phyloP scores from a whole-genome alignment of 129 eudicot species.

The Pittosporum tobira region DNA sequence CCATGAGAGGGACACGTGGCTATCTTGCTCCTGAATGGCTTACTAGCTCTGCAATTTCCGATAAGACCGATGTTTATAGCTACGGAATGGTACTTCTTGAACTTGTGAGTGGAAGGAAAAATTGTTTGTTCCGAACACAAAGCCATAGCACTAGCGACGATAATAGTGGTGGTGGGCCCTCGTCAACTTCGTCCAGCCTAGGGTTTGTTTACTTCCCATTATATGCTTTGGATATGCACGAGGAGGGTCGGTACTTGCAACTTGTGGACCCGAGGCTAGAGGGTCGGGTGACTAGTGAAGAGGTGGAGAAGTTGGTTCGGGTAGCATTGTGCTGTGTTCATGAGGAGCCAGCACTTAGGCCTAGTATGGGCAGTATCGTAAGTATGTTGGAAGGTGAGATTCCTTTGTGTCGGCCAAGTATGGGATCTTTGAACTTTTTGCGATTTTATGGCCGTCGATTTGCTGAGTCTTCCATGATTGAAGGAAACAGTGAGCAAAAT shows the following conservation, averaged over 20 bases:
- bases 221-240: constrained; percentile 80
- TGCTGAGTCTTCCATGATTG: constrained; percentile 46
- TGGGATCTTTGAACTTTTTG: constrained; percentile 57
- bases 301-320: constrained; percentile 61
- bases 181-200: constrained; percentile 23
- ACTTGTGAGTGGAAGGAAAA: constrained; percentile 70
- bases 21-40: constrained; percentile 96
- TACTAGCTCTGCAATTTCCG: constrained; percentile 70
- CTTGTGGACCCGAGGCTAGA: constrained; percentile 61
- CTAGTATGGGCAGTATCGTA: constrained; percentile 61
- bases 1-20: constrained; percentile 93
- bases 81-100: constrained; percentile 84
- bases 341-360: constrained; percentile 71
- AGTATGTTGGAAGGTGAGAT: constrained; percentile 67
- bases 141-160: constrained; percentile 31
- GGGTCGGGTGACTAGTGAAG: constrained; percentile 49
- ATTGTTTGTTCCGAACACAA: constrained; percentile 30
- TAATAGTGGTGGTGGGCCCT: constrained; percentile 24
- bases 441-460: constrained; percentile 73
- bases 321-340: constrained; percentile 84
- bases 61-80: constrained; percentile 84
- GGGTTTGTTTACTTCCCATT: constrained; percentile 53
- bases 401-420: constrained; percentile 42
- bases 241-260: constrained; percentile 54
- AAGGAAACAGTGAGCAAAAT: constrained; percentile 17